Base-by-base conservation (phyloP, 441 rosid genomes). In the Metrosideros polymorpha region DNA sequence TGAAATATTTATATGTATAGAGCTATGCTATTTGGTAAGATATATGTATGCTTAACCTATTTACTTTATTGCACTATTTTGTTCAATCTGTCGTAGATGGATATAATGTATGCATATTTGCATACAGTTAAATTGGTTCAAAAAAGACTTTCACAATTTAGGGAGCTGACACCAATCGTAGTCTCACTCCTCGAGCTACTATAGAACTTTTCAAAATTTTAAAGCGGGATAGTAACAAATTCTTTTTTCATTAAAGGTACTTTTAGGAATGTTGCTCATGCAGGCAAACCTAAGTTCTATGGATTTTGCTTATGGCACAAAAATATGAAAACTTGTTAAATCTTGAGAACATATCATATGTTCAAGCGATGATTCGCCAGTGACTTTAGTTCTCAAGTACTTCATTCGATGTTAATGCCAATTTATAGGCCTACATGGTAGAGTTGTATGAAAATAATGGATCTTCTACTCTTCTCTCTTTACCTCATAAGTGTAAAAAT, bases 101-200 rank as follows among this genome's bases (percentile, higher is more conserved):
- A n/a, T n/a, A n/a, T 96, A 97, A 97, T 55, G 98, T 97, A 6
- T 97, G 99, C 89, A 95, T 96, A 88, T 97, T 97, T 89, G 99
- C 99, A 71, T 96, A 97, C 89, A 98, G 99, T 57, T 99, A 97
- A 94, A 97, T 98, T 85, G 99, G 98, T 63, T 97, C 99, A 30
- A 98, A 98, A 53, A 97, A 97, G 91, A 97, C 99, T 88, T 97
- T 93, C 91, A 97, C 99, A 1, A 94, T 96, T 90, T 95, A 95
- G 88, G 98, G 96, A 85, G 90, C 95, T 89, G 96, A 93, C 66
- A 88, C 84, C 84, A 93, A 92, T 90, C 98, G 95, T 61, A 99
- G 99, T 84, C 92, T 96, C 82, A 96, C 99, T 49, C 95, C 98
- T 57, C 94, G 95, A 7, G 98, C 99, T 51, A 94, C 94, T 75